Percentiles rank a stretch among this genome's conserved stretches.
phyloP scores from a whole-genome alignment of 148 eudicot genomes.

The Arctostaphylos glauca region DNA sequence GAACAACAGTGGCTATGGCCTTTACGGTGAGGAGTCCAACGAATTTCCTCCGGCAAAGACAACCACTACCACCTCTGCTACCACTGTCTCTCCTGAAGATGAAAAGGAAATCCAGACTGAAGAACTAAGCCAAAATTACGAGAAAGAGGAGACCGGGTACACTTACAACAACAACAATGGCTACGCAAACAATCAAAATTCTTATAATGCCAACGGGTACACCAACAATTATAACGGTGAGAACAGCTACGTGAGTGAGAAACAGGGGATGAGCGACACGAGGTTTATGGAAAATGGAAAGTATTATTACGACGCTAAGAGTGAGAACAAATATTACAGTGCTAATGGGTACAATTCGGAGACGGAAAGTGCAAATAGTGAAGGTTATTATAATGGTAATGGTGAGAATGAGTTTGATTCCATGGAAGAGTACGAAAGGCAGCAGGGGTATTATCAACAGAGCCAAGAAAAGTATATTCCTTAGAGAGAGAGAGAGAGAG shows the following conservation, averaged over 20 bases:
- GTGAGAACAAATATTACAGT: constrained; percentile 16
- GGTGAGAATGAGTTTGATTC: constrained; percentile 17
- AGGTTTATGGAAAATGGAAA: constrained; percentile 41
- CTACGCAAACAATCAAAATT: constrained; percentile 12
- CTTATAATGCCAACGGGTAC: not conserved
- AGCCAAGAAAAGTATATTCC: constrained; percentile 8
- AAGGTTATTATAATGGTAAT: constrained; percentile 1
- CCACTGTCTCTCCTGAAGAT: not conserved
- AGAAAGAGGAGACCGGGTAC: not conserved
- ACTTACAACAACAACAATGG: constrained; percentile 11
- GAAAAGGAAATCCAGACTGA: constrained; percentile 21
- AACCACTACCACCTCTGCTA: constrained; percentile 4
- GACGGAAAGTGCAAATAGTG: constrained; percentile 7
- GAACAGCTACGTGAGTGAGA: constrained; percentile 13
- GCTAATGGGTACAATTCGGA: constrained; percentile 7
- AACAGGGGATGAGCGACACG: constrained; percentile 58
- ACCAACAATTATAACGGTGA: not conserved
- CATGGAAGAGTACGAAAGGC: constrained; percentile 22
- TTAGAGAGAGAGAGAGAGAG: not conserved
- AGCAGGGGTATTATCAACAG: constrained; percentile 14
- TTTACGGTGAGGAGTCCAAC: constrained; percentile 32
- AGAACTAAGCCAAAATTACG: constrained; percentile 16
- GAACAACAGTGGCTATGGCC: constrained; percentile 34
- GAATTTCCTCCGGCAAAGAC: constrained; percentile 22
- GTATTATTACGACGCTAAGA: constrained; percentile 25